Conservation (phyloP, 805 yeast genomes). For the Monosporozyma servazzii region DNA sequence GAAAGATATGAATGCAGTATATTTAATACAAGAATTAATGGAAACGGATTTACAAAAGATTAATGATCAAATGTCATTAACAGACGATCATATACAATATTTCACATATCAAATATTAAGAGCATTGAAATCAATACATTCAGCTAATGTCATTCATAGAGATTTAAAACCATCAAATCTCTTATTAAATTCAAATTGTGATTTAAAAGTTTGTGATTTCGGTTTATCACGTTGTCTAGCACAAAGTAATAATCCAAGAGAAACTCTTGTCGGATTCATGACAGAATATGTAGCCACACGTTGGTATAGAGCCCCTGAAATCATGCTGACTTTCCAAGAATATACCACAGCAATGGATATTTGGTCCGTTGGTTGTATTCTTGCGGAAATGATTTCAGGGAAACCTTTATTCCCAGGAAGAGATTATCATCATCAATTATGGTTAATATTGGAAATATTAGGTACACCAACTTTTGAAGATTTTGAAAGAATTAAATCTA, state of each 20-base stretch:
- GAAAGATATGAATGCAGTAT: constrained; percentile 61
- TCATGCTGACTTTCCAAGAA: constrained; percentile 64
- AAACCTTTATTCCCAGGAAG: constrained; percentile 68
- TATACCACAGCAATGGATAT: constrained; percentile 71
- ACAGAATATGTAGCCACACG: constrained; percentile 80
- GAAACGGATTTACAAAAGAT: constrained; percentile 63
- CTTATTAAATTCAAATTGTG: constrained; percentile 59
- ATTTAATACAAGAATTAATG: constrained; percentile 70
- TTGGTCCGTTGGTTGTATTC: constrained; percentile 74
- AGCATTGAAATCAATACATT: constrained; percentile 62
- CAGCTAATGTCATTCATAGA: constrained; percentile 65
- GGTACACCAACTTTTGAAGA: constrained; percentile 74
- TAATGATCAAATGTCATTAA: constrained; percentile 34
- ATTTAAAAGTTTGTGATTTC: constrained; percentile 69
- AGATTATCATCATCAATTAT: constrained; percentile 60
- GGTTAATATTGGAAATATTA: constrained; percentile 54
- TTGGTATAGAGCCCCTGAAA: constrained; percentile 81
- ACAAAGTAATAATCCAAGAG: constrained; percentile 32
- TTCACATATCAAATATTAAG: constrained; percentile 61
- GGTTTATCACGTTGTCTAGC: constrained; percentile 57
- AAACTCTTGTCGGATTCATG: constrained; percentile 43
- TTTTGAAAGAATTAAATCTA: constrained; percentile 60
- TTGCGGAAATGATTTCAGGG: constrained; percentile 57
- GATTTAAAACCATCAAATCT: constrained; percentile 72
- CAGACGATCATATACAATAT: constrained; percentile 62